Percentiles rank a stretch among this genome's conserved stretches.
Evolutionary conservation across 371 early-diverging fungal genomes (phyloP).

Genomic region (Mortierella polycephala): DNA sequence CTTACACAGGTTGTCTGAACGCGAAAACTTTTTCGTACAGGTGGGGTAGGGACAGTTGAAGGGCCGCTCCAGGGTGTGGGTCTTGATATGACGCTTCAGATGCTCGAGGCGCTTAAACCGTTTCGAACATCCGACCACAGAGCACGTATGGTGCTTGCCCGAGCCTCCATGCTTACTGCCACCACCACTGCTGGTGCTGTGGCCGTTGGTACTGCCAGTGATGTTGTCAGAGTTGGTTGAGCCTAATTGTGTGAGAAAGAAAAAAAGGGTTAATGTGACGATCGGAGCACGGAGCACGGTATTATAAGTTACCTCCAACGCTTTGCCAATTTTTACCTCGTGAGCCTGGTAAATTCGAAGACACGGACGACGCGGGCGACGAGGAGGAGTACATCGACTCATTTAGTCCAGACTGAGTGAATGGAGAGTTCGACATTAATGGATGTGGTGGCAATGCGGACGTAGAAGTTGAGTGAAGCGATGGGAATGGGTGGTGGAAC

Average conservation of each 20-base stretch:
- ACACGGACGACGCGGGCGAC: constrained; percentile 11
- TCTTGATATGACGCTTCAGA: constrained; percentile 80
- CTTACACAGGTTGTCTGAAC: constrained; percentile 75
- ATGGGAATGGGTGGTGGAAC: constrained; percentile 26
- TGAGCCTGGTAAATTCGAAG: constrained; percentile 21
- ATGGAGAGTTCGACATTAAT: constrained; percentile 38
- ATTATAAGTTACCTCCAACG: too few relatives aligned
- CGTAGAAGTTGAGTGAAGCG: constrained; percentile 7
- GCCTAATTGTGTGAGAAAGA: not conserved
- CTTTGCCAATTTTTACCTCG: constrained; percentile 19
- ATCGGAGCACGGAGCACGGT: not conserved
- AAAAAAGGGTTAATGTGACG: not conserved
- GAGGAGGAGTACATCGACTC: constrained; percentile 36
- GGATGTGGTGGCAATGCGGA: constrained; percentile 34
- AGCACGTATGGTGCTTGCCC: constrained; percentile 62
- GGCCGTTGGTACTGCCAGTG: constrained; percentile 3
- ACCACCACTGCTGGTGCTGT: constrained; percentile 5
- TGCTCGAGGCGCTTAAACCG: constrained; percentile 82
- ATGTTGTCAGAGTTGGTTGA: constrained; percentile 6
- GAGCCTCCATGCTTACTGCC: constrained; percentile 56
- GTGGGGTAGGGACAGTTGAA: constrained; percentile 70
- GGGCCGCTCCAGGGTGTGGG: constrained; percentile 76
- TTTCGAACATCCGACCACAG: constrained; percentile 69
- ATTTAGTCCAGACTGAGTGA: constrained; percentile 30
- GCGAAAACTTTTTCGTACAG: constrained; percentile 83